phyloP scores from a whole-genome alignment of 192 early-diverging fungal species.

The Entophlyctis helioformis region DNA sequence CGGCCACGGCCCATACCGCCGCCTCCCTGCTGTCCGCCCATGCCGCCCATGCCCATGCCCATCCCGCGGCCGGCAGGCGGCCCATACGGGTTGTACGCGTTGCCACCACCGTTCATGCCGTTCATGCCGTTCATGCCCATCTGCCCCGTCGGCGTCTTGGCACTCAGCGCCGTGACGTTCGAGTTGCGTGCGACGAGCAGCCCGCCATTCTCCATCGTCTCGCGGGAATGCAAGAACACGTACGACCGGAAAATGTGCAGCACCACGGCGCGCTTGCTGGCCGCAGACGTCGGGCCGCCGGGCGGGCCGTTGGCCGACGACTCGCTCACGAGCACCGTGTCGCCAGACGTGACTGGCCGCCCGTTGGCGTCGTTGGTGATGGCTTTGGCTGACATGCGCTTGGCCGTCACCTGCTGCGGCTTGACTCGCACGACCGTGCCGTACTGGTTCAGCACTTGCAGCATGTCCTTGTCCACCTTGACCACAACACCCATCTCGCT shows the following conservation, averaged over 20 bases:
- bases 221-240: conserved; percentile 71
- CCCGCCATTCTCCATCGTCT: conserved; percentile 57
- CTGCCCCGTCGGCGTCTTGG: neutral
- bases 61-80: conserved; percentile 10
- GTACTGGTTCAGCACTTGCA: conserved; percentile 68
- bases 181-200: conserved; percentile 62
- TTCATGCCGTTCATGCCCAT: neutral
- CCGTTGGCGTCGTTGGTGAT: conserved; percentile 39
- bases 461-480: conserved; percentile 61
- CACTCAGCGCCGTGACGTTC: conserved; percentile 26
- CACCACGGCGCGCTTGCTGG: conserved; percentile 44
- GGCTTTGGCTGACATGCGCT: conserved; percentile 38
- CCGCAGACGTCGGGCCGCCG: conserved; percentile 14
- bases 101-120: neutral
- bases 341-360: conserved; percentile 42
- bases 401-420: conserved; percentile 59
- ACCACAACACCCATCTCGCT: conserved; percentile 67
- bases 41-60: conserved; percentile 4
- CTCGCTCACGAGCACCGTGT: conserved; percentile 59
- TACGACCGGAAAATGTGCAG: conserved; percentile 71
- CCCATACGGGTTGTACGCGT: neutral
- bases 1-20: conserved; percentile 16
- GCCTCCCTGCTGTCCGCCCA: conserved; percentile 11
- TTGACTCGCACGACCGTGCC: conserved; percentile 50
- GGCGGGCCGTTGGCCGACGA: too few species aligned